Evolutionary conservation across 2,329 filamentous ascomycete genomes (phyloP).

Genomic region (Exophiala sp.): DNA sequence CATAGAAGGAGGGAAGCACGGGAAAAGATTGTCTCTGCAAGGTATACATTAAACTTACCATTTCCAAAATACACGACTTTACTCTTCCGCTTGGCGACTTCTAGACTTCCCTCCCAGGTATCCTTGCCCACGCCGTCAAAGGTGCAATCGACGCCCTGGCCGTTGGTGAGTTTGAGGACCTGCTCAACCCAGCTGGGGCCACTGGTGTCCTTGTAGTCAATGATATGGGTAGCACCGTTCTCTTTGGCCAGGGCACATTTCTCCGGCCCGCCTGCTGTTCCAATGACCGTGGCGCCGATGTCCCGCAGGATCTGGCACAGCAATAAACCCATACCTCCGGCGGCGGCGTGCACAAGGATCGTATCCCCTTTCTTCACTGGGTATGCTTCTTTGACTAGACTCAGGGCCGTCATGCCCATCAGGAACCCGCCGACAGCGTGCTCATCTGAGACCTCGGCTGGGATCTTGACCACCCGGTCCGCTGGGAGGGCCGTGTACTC

Average conservation of each 20-base stretch:
- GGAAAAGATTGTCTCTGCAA: not conserved
- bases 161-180: constrained; percentile 76
- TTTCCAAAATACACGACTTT: constrained; percentile 75
- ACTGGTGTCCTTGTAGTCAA: constrained; percentile 74
- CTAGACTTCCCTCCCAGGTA: constrained; percentile 73
- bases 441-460: constrained; percentile 55
- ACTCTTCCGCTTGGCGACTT: constrained; percentile 70
- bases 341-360: constrained; percentile 78
- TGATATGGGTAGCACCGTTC: constrained; percentile 64
- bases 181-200: constrained; percentile 70
- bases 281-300: constrained; percentile 71
- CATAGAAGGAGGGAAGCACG: not conserved
- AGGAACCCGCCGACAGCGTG: constrained; percentile 64
- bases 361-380: constrained; percentile 68
- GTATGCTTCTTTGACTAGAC: constrained; percentile 68
- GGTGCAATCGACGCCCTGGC: constrained; percentile 67
- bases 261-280: constrained; percentile 65
- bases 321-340: constrained; percentile 71
- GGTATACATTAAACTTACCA: constrained; percentile 20
- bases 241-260: constrained; percentile 65
- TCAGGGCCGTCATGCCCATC: constrained; percentile 77
- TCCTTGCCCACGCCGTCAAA: constrained; percentile 73
- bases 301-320: constrained; percentile 64
- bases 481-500: constrained; percentile 54
- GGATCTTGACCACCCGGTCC: constrained; percentile 56